Evolutionary conservation across 2,329 filamentous ascomycete genomes (phyloP).

Genomic region (Verticillium nubilum): DNA sequence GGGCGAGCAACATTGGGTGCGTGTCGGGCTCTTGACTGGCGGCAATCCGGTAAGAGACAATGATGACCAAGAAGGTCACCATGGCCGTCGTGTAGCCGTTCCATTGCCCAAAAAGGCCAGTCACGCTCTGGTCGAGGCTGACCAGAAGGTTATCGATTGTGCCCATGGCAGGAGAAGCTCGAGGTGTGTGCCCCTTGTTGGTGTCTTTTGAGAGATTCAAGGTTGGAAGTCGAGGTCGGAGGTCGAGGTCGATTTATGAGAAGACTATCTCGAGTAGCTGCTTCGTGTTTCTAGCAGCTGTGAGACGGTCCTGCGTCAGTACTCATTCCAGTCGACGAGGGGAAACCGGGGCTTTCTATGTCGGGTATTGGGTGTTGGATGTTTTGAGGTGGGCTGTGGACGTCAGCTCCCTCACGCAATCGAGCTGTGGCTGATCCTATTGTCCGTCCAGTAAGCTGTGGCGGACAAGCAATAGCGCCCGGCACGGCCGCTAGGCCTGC

Average conservation of each 20-base stretch:
- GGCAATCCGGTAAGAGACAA: constrained; percentile 67
- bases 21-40: constrained; percentile 77
- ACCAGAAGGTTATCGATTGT: constrained; percentile 52
- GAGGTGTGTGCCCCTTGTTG: neutral
- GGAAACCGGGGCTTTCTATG: neutral
- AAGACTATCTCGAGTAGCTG: neutral
- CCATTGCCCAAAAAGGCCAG: constrained; percentile 71
- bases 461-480: neutral
- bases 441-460: neutral
- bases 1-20: constrained; percentile 83
- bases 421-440: neutral
- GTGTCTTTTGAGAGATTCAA: neutral
- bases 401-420: neutral
- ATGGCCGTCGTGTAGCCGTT: constrained; percentile 74
- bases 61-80: constrained; percentile 56
- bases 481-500: neutral
- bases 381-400: neutral
- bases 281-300: neutral
- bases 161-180: constrained; percentile 25
- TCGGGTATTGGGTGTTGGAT: neutral
- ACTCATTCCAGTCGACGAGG: neutral
- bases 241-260: no score
- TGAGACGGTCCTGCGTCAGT: neutral
- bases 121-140: constrained; percentile 66
- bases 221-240: neutral